Evolutionary conservation across 2,329 filamentous ascomycete species (phyloP), one percentile per base, ranked within the genome.

Genomic region (Thelonectria olida): DNA sequence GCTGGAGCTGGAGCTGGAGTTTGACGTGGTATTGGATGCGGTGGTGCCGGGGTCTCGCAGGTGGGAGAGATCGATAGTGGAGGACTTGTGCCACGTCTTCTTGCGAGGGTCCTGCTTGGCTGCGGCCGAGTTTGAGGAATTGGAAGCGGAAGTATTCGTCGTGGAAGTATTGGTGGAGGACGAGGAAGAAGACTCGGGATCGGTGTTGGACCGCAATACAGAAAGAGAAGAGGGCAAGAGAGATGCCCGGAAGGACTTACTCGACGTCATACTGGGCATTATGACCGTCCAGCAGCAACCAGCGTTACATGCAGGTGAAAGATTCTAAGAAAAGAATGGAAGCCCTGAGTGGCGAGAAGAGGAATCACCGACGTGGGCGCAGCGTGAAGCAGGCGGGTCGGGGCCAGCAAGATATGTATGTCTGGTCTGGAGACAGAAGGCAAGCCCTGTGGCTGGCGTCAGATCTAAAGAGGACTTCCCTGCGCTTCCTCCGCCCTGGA

Each of bases 241-340:
- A 60, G 74, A 73, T 54, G 75, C 74, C 72, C 77, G 73, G 69
- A 76, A 73, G 64, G 77, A 81, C 79, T 81, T 82, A 79, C 77
- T 78, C 70, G 80, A 80, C 73, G 79, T 76, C 79, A 81, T 82
- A 68, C 69, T 77, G 76, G 75, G 75, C 72, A 73, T 73, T 60
- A 72, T 70, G 68, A 73, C 66, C 61, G 65, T 70, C 72, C 57
- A 48, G 54, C 50, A 53, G 20, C 58, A 55, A 36, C 71, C 70
- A 69, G 68, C 69, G 68, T 72, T 68, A 71, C 74, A 70, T 73
- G 69, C 73, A 74, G 71, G 64, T 67, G 63, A 54, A 57, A 51
- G 61, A 63, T 70, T 62, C 69, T 73, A 71, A 68, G 61, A 65
- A 71, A 71, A 68, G 61, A 65, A 71, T 67, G 67, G 62, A 68